Base-by-base conservation (phyloP, 768 basidiomycete genomes). In the Hebeloma cylindrosporum region DNA sequence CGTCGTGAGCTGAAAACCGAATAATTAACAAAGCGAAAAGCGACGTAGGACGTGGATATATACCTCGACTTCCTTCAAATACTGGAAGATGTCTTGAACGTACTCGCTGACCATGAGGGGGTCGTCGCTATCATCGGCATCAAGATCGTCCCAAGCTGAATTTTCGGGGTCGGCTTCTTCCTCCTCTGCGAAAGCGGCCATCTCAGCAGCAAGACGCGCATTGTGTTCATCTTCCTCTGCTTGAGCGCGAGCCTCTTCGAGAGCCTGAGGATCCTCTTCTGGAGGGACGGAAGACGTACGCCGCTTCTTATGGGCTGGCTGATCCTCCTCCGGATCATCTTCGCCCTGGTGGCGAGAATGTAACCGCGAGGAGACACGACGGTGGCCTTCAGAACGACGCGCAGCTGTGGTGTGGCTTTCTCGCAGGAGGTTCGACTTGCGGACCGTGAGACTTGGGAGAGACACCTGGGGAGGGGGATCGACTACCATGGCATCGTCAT, bases 21-120 rank as follows among this genome's bases (percentile, higher is more conserved):
- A 30, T 22, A n/a, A 7, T 8, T 29, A 17, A 23, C 42, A 18
- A 44, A 30, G 21, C 25, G 31, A 20, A 5, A 13, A 8, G 5
- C 25, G 11, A 33, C 25, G 17, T 11, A 38, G 31, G 36, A 29
- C 2, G 10, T 16, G 30, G 7, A 16, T 22, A 50, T 73, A 35
- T 60, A 94, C 95, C 82, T 99, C 93, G 47, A 89, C 73, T 53
- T 80, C 69, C 62, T 91, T 88, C 69, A 97, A 77, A 68, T 99
- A 98, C 45, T 86, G 72, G 70, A 93, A 94, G 50, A 98, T 93
- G 47, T 98, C 96, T 18, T 73, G 73, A 39, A 96, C 94, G 60
- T 99, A 99, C 66, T 97, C 92, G 69, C 85, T 87, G 53, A 96
- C 94, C 94, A 97, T 97, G 48, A 91, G 74, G 10, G 95, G 96